Evolutionary conservation across 2,329 filamentous ascomycete genomes (phyloP).

Genomic region (Aureobasidium zeae): DNA sequence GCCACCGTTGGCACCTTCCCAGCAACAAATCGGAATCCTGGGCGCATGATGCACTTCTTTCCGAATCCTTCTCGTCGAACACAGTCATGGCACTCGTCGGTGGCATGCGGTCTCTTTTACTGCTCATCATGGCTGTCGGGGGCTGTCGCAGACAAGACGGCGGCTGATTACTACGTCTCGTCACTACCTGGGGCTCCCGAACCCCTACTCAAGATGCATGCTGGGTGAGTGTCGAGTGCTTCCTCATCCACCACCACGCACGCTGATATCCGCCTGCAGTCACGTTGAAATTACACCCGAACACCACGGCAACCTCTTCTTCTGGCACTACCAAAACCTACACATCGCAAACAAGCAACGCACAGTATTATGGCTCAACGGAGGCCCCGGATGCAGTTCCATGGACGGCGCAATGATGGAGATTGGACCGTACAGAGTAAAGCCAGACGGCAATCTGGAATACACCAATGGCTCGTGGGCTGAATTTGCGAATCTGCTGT

Average conservation of each 20-base stretch:
- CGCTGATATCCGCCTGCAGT: constrained; percentile 38
- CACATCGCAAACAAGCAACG: constrained; percentile 88
- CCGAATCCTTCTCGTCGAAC: not conserved
- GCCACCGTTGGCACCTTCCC: constrained; percentile 8
- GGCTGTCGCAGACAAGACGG: constrained; percentile 43
- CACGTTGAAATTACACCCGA: constrained; percentile 84
- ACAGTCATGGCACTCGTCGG: not conserved
- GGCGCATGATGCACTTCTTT: constrained; percentile 6
- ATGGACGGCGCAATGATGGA: constrained; percentile 97
- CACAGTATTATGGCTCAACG: constrained; percentile 94
- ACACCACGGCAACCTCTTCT: constrained; percentile 89
- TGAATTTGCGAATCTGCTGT: constrained; percentile 93
- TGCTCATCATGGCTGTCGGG: constrained; percentile 15
- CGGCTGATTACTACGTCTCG: constrained; percentile 83
- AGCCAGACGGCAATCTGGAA: constrained; percentile 59
- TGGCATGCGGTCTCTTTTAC: constrained; percentile 14
- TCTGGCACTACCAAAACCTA: constrained; percentile 94
- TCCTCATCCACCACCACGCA: constrained; percentile 8
- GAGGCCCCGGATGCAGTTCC: constrained; percentile 91
- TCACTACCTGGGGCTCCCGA: constrained; percentile 75
- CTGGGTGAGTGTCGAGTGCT: constrained; percentile 69
- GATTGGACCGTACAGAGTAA: constrained; percentile 82
- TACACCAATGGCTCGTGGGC: constrained; percentile 97
- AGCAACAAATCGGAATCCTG: too few relatives aligned
- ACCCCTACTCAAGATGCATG: constrained; percentile 89